Conservation (phyloP, 306 rosid species). For the Prunus armeniaca region DNA sequence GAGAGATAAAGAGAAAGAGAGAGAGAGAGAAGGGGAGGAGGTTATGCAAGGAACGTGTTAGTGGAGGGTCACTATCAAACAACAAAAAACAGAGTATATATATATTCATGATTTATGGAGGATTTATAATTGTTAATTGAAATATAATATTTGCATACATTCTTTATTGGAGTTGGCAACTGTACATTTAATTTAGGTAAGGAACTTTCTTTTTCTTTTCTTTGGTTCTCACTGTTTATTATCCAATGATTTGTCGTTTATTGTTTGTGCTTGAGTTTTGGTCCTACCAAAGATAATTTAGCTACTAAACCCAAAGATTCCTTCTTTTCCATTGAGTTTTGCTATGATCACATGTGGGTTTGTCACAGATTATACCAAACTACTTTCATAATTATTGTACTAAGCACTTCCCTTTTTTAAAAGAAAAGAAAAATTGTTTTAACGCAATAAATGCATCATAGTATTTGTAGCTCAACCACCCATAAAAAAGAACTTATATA, state of each 20-base stretch:
- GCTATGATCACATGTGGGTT: not conserved
- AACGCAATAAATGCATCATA: too few species aligned
- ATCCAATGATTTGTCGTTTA: slow-evolving; percentile 8
- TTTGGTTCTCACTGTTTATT: slow-evolving; percentile 1
- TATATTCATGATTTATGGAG: not conserved
- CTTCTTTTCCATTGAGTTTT: not conserved
- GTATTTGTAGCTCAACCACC: too few species aligned
- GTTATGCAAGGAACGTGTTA: slow-evolving; percentile 17
- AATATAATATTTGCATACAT: not conserved
- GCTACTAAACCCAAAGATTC: not conserved
- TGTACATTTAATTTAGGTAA: not conserved
- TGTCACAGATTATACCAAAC: not conserved
- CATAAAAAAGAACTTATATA: too few species aligned
- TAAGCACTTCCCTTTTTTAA: not conserved
- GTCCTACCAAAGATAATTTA: not conserved
- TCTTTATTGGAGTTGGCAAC: slow-evolving; percentile 1
- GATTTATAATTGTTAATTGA: not conserved
- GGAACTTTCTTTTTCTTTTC: not conserved
- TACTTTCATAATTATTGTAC: not conserved
- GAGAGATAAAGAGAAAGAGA: not conserved
- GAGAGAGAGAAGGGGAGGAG: not conserved
- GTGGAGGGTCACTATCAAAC: slow-evolving; percentile 47
- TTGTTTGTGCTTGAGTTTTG: not conserved
- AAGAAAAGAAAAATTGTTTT: not conserved
- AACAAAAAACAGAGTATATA: slow-evolving; percentile 1